Percentiles rank a stretch among this genome's conserved stretches.
phyloP scores from a whole-genome alignment of 306 rosid species.

The Quercus gilva region DNA sequence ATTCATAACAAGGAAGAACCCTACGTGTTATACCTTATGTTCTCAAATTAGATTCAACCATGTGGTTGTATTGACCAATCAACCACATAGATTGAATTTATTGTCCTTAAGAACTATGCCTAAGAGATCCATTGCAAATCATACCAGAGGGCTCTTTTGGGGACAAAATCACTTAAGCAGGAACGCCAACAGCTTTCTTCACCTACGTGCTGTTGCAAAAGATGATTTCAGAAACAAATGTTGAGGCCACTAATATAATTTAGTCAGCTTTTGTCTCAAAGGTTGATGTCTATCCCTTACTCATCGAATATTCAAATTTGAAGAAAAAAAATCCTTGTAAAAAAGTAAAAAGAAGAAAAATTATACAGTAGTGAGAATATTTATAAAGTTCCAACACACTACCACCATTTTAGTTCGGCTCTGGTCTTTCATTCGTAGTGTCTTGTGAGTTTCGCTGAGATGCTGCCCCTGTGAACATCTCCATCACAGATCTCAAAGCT shows the following conservation, averaged over 20 bases:
- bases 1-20: too few relatives aligned
- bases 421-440: conserved; percentile 40
- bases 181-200: not conserved
- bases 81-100: too few relatives aligned
- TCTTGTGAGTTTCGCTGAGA: conserved; percentile 47
- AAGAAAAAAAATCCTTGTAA: not conserved
- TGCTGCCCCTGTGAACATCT: conserved; percentile 56
- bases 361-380: not conserved
- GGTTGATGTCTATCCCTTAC: not conserved
- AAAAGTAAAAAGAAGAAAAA: not conserved
- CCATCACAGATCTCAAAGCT: conserved; percentile 65
- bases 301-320: not conserved
- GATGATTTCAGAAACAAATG: not conserved
- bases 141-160: not conserved
- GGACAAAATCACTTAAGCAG: too few relatives aligned
- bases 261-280: not conserved
- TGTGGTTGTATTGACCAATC: too few relatives aligned
- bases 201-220: not conserved
- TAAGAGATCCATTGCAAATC: too few relatives aligned
- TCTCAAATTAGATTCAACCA: too few relatives aligned
- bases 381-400: conserved; percentile 12
- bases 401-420: conserved; percentile 44
- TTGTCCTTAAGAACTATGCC: too few relatives aligned
- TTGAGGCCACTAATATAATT: not conserved
- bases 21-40: too few relatives aligned